Evolutionary conservation across 2,329 filamentous ascomycete species (phyloP), one percentile per base, ranked within the genome.

Genomic region (Aureobasidium sp.): DNA sequence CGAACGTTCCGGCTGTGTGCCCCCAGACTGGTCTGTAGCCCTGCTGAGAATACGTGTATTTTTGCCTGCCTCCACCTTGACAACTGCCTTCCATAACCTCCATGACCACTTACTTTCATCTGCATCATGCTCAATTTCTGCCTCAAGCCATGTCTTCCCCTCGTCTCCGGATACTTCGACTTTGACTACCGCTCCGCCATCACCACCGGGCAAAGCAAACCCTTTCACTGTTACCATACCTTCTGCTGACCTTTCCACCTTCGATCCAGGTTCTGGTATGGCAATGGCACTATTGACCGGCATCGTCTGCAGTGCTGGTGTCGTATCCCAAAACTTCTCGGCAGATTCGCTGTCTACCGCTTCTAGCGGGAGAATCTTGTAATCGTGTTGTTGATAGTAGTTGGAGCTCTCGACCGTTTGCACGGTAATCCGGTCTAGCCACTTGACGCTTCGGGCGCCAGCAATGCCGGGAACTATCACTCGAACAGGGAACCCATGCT

Each of bases 241-340:
- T 34, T 65, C 62, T 48, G 69, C 61, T 5, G 66, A 50, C 21
- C 64, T 63, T 13, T 66, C 62, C 44, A 66, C 65, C 41, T 65
- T 55, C 27, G 39, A 59, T 1, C 76, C 58, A 15, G 59, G 39
- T n/a, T 64, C 63, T 15, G 73, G 64, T 5, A 66, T 62, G 1
- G 85, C 87, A 59, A 89, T 86, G 55, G 86, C 86, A 62, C 83
- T 86, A 34, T 86, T 86, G 21, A 89, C 80, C 1, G 86, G 84
- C 76, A 87, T 82, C 67, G 88, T 85, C 65, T 89, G 86, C 34
- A 88, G 88, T 2, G 83, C 73, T 0, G 78, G 76, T 1, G 78
- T 75, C 16, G 70, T 73, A 27, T 73, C 69, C 83, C 83, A 86
- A 69, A 77, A 84, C 47, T 75, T 78, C 11, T 80, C 81, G 8